These are phyloP conservation scores for Hymenoscyphus linearis DNA, from an alignment of 2,329 filamentous ascomycete genomes.

Conservation along the genomic window DNA sequence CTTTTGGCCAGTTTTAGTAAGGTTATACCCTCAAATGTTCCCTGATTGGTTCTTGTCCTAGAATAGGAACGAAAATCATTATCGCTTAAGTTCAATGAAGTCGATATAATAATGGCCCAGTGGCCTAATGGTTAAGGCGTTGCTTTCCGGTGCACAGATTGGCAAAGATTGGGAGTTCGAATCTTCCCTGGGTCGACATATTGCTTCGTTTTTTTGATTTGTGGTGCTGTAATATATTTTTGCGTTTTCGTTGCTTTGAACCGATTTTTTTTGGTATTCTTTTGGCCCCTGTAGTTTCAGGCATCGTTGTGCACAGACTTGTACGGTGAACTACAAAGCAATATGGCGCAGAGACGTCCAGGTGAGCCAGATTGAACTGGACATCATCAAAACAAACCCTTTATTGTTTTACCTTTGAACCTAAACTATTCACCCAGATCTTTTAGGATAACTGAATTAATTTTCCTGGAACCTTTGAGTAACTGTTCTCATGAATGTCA, in stretches of 20 bases:
- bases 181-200: conserved; percentile 11
- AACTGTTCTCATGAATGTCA: no score
- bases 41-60: not conserved
- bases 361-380: no score
- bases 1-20: no score
- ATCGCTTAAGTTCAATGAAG: not conserved
- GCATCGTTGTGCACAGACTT: not conserved
- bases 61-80: not conserved
- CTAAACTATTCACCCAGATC: not conserved
- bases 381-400: no score
- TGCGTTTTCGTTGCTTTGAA: not conserved
- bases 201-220: no score
- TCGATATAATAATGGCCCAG: not conserved
- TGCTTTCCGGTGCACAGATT: conserved; percentile 9
- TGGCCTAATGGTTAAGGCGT: conserved; percentile 14
- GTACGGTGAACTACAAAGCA: not conserved
- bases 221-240: not conserved
- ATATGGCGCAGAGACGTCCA: not conserved
- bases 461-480: no score
- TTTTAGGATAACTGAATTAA: not conserved
- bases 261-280: not conserved
- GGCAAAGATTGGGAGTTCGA: conserved; percentile 17
- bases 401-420: no score
- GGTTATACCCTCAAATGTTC: no score
- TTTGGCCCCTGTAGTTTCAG: not conserved